phyloP scores from a whole-genome alignment of 1,139 yeast genomes.

The Geotrichum phurueaensis region DNA sequence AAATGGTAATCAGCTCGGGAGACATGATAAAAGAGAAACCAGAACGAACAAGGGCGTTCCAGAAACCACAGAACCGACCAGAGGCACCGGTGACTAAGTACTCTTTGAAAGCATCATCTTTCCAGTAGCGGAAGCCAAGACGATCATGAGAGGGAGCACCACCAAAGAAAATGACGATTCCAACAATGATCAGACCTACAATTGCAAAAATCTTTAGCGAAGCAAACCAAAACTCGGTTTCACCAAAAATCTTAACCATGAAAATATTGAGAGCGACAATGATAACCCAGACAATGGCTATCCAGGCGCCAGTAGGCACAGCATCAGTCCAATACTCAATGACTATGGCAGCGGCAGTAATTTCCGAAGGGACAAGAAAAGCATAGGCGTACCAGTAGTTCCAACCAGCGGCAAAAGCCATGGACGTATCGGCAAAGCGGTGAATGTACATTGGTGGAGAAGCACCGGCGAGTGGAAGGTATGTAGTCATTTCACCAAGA shows the following conservation, averaged over 20 bases:
- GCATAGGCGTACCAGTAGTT: conserved; percentile 88
- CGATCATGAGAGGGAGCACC: conserved; percentile 62
- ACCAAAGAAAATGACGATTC: conserved; percentile 67
- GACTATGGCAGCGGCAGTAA: conserved; percentile 73
- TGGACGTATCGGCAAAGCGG: conserved; percentile 45
- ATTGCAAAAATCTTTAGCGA: conserved; percentile 64
- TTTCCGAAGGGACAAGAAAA: conserved; percentile 58
- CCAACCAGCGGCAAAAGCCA: conserved; percentile 80
- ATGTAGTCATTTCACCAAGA: conserved; percentile 58
- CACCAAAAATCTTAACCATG: conserved; percentile 65
- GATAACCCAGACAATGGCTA: conserved; percentile 58
- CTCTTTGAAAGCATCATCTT: conserved; percentile 64
- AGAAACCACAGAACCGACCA: conserved; percentile 56
- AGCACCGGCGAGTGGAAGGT: conserved; percentile 41
- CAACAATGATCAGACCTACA: conserved; percentile 62
- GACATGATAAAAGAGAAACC: conserved; percentile 51
- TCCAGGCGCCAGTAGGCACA: conserved; percentile 75
- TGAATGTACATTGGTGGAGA: conserved; percentile 29
- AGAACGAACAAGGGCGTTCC: conserved; percentile 56
- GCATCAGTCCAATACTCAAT: conserved; percentile 67
- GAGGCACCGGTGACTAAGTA: conserved; percentile 43
- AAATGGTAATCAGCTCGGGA: conserved; percentile 68
- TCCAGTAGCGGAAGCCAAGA: conserved; percentile 63
- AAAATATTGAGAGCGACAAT: conserved; percentile 48
- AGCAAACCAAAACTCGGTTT: conserved; percentile 65